Base-by-base conservation (phyloP, 2,329 filamentous ascomycete species). In the Pseudocercospora crystallina region DNA sequence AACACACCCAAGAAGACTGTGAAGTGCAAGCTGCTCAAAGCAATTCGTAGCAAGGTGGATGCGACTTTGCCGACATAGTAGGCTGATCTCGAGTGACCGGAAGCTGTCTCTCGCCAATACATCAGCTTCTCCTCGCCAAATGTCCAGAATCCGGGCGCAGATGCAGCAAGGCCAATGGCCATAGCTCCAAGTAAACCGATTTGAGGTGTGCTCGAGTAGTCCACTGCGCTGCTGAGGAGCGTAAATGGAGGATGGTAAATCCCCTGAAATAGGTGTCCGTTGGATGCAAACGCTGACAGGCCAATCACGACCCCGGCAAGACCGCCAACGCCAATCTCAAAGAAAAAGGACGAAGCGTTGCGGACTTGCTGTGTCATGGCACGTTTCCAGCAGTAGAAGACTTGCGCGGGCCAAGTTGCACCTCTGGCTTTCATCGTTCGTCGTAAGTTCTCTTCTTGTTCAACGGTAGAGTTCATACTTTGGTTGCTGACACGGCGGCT, bases 291-390 rank as follows among this genome's bases (percentile, higher is more conserved):
- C 53, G 79, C 69, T 0, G 80, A 77, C 1, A 83, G 70, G 0
- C 81, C 81, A 5, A 83, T 77, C 4, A 83, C 66, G 8, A 75
- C 67, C 2, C 80, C 81, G 0, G 79, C 76, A 2, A 82, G 63
- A 0, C 72, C 71, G 5, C 77, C 77, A 32, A 82, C 72, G 7
- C 70, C 74, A 53, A 83, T 73, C 61, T 83, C 80, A 49, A 80
- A 78, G 61, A 73, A 75, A 63, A 83, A 76, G 1, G 74, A 72
- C 1, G 74, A 72, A 45, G 74, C 73, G 31, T 72, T 69, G 26
- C 81, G 79, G 56, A 77, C 78, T 65, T 84, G 81, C 64, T 84
- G 82, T 3, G 79, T 69, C 56, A 82, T 71, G 5, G 80, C 73
- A 2, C 82, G 75, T 2, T 64, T 59, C 34, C 81, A 71, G 57